Evolutionary conservation across 108 stramenopile species (phyloP), one percentile per base, ranked within the genome.

Genomic region (Nitzschia inconspicua): DNA sequence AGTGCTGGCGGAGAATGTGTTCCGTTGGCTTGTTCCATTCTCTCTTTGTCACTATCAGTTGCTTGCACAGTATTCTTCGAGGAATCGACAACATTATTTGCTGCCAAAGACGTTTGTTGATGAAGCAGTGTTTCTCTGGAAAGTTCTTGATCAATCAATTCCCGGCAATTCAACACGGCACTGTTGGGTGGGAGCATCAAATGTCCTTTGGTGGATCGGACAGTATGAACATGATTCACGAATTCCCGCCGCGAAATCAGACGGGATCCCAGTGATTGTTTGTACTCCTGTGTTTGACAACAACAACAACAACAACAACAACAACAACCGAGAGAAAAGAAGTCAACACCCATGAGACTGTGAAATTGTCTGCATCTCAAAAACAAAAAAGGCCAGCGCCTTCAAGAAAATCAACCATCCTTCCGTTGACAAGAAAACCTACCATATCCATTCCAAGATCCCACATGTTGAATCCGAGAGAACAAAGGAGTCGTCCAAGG

Each of bases 381-480:
- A 37, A 37, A 37, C 36, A 37, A 37, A 13, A 10, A 10, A 8
- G 13, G 13, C 8, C 10, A 8, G 36, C 13, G 8, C 13, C 13
- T 9, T 39, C 13, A 39, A 13, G 37, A n/a, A n/a, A n/a, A n/a
- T n/a, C n/a, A n/a, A 39, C 13, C 13, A 11, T 39, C 10, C 10
- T 39, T 11, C 13, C 10, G 37, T 11, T 39, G 37, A 9, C 37
- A 9, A 39, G 37, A 9, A 11, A 13, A 39, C 13, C 13, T 39
- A 11, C 75, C 73, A 86, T 68, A 32, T 83, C 72, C 89, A 87
- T 86, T 18, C 92, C 92, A 4, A 94, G 58, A 72, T 94, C 92
- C 92, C 92, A 94, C 47, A 88, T 29, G 3, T 56, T 55, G 58
- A 88, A 86, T 14, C 83, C 85, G 23, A 55, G 28, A 18, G 54